phyloP scores from a whole-genome alignment of 1,284 basidiomycete species.

The Apiotrichum veenhuisii region DNA sequence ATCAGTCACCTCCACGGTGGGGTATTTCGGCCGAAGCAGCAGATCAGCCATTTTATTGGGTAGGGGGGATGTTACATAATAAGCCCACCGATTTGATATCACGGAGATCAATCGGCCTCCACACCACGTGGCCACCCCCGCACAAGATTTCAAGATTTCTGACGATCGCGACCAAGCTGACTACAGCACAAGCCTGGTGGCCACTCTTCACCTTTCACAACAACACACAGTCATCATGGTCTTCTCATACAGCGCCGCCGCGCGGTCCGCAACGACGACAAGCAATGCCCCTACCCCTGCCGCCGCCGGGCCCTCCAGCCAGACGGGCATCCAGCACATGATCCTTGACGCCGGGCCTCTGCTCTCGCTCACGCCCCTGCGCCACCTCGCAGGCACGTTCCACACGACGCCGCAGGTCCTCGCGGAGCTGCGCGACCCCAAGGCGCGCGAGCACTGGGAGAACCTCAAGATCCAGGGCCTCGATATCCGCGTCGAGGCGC shows the following conservation, averaged over 20 bases:
- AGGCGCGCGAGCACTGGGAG: constrained; percentile 79
- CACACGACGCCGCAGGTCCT: constrained; percentile 85
- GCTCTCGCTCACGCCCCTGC: constrained; percentile 75
- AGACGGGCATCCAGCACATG: constrained; percentile 60
- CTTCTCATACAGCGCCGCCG: constrained; percentile 18
- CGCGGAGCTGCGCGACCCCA: constrained; percentile 79
- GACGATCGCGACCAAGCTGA: neutral
- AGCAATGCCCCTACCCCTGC: neutral
- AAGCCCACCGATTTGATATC: no score
- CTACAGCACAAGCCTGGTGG: neutral
- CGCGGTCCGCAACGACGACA: constrained; percentile 1
- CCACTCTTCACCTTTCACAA: neutral
- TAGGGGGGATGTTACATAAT: neutral
- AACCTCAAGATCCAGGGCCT: constrained; percentile 62
- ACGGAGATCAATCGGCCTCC: neutral
- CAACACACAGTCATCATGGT: constrained; percentile 11
- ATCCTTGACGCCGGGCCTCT: constrained; percentile 90
- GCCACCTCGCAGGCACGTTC: constrained; percentile 75
- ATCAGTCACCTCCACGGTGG: no score
- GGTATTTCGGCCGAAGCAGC: no score
- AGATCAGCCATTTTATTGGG: neutral
- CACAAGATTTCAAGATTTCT: constrained; percentile 13
- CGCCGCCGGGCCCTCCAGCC: neutral
- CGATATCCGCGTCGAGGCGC: constrained; percentile 67
- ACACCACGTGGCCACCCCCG: neutral